A percentile compares a stretch with the other conserved stretches of the same genome.
These are phyloP conservation scores for Achaetomium macrosporum DNA, from an alignment of 2,329 filamentous ascomycete genomes.

Conservation along the genomic window DNA sequence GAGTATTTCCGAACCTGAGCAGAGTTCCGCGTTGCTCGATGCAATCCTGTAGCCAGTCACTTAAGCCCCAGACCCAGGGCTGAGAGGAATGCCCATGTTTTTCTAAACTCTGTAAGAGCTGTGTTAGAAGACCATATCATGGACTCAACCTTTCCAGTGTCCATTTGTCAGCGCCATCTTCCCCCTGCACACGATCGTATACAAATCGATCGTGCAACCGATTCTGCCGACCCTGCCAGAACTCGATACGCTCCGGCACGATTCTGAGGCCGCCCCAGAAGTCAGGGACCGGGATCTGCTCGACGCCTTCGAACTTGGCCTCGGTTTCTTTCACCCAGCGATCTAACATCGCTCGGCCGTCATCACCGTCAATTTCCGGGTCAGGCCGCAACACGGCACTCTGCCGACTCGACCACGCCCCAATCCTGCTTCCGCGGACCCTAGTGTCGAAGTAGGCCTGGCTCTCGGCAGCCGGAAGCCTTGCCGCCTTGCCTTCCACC, in stretches of 20 bases:
- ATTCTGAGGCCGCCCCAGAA: conserved; percentile 94
- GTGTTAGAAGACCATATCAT: conserved; percentile 30
- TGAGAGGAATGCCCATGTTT: background rate
- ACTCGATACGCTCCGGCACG: conserved; percentile 81
- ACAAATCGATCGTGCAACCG: conserved; percentile 90
- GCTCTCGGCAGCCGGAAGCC: conserved; percentile 65
- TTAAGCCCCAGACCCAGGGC: too few species aligned
- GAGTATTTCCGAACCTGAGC: too few species aligned
- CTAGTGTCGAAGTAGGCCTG: conserved; percentile 61
- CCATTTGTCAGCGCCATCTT: conserved; percentile 50
- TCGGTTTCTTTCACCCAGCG: conserved; percentile 71
- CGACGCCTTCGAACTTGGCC: conserved; percentile 64
- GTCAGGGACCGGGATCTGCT: conserved; percentile 80
- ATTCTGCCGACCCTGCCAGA: conserved; percentile 90
- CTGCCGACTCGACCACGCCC: conserved; percentile 91
- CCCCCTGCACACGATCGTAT: conserved; percentile 59
- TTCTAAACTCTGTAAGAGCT: background rate
- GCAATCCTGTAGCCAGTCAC: too few species aligned
- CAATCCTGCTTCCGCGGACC: conserved; percentile 75
- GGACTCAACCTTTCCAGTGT: conserved; percentile 69
- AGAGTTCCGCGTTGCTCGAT: too few species aligned
- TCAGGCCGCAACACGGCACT: conserved; percentile 61
- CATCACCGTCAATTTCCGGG: conserved; percentile 41
- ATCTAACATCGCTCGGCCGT: conserved; percentile 70
- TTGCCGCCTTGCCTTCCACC: conserved; percentile 70